Percentiles rank a stretch among this genome's conserved stretches.
Conservation (phyloP, 768 basidiomycete species). For the Boletus fagicola region DNA sequence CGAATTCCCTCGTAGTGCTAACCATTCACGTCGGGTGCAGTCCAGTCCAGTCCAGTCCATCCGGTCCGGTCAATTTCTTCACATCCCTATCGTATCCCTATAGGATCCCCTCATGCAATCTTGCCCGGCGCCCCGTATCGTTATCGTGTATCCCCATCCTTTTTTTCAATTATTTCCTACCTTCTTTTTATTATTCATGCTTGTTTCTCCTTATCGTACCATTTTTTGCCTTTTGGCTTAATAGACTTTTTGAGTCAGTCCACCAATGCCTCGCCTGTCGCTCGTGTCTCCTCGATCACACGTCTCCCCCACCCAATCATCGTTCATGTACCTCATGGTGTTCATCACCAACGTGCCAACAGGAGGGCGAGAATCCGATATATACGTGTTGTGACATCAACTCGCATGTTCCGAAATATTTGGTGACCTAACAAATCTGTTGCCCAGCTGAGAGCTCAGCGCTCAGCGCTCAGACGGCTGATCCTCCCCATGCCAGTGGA, state of each 20-base stretch:
- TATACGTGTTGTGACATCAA: background rate
- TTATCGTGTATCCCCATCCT: background rate
- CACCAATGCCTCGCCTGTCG: background rate
- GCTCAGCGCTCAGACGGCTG: too few relatives aligned
- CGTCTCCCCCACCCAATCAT: background rate
- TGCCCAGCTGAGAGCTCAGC: too few relatives aligned
- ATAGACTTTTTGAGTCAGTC: background rate
- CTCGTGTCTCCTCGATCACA: background rate
- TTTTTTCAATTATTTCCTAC: too few relatives aligned
- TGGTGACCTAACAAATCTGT: too few relatives aligned
- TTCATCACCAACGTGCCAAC: background rate
- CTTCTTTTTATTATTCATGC: too few relatives aligned
- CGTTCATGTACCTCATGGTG: background rate
- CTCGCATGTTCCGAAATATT: background rate
- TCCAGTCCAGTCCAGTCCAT: background rate
- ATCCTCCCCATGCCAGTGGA: background rate
- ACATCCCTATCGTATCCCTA: background rate
- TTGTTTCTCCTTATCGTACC: background rate
- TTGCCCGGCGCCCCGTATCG: background rate
- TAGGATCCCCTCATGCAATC: background rate
- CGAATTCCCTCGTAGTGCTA: background rate
- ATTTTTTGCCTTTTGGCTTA: background rate
- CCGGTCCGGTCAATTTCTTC: background rate
- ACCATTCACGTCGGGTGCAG: background rate
- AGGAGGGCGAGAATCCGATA: background rate